Base-by-base conservation (phyloP, 306 rosid species). In the Urtica urens region DNA sequence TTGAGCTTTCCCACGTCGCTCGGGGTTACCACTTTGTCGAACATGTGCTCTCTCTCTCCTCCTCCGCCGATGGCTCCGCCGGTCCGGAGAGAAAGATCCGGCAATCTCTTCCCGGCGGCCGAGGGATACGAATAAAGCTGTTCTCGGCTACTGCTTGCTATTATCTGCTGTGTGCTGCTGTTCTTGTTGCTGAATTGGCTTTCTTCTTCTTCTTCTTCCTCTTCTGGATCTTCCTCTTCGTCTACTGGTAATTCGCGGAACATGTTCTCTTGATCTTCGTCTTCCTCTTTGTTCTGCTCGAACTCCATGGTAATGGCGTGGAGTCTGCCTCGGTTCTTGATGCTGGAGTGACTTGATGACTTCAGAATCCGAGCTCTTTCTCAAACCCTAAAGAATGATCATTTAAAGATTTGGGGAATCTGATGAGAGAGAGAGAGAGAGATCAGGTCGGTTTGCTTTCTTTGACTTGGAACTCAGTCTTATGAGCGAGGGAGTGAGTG, bases 1-100 rank as follows among this genome's bases (percentile, higher is more conserved):
- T 86, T 86, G 29, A 86, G 86, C 69, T 86, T 86, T 41, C 96
- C 96, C 1, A 86, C 96, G 51, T 86, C 96, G 47, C 93, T 81
- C 2, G 96, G 96, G 2, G 96, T 86, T 22, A 81, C 96, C 1
- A 82, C 86, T 55, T 86, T 86, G 27, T 79, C 86, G 34, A 86
- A 86, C 96, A 86, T 76, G 78, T 76, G 96, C 70, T 86, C 96
- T 40, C 73, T 67, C 72, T 78, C 80, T 25, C 38, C 31, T 2
- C n/a, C 23, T 1, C 49, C 49, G 28, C 15, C 3, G 7, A 16
- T 57, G 1, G 27, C 25, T n/a, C 12, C 25, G 35, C 30, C 20
- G 12, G 3, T 13, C 16, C 1, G n/a, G n/a, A n/a, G n/a, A n/a
- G n/a, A n/a, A n/a, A n/a, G n/a, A n/a, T n/a, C n/a, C n/a, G n/a